Evolutionary conservation across 2,329 filamentous ascomycete species (phyloP), one percentile per base, ranked within the genome.

Genomic region (Aureobasidium sp.): DNA sequence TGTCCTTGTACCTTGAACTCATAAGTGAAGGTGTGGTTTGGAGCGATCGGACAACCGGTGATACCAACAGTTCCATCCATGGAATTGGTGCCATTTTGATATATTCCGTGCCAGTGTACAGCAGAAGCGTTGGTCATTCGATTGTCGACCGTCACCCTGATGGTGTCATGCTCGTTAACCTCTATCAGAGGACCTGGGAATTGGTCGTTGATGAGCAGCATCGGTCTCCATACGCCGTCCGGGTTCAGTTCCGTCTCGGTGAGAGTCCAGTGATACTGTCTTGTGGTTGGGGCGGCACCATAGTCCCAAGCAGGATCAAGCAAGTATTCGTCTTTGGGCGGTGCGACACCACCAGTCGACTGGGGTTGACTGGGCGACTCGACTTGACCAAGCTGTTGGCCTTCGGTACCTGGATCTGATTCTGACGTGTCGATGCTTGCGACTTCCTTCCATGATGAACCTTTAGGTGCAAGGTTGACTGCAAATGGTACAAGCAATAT

Each of bases 51-150:
- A 63, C 85, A 88, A 68, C 88, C 84, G 0, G 82, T 85, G 13
- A 86, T 75, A 47, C 83, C 84, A 0, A 83, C 77, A 2, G 85
- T 81, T 1, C 86, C 86, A 66, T 89, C 86, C 82, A 87, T 86
- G 63, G 76, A 77, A 64, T 85, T 86, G 1, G 85, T 86, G 9
- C 84, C 85, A 62, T 85, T 86, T 67, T 89, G 86, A 66, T 82
- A 87, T 63, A 90, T 80, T 21, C 86, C 86, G 66, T 89, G 86
- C 73, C 85, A 89, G 68, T 89, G 86, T 3, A 89, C 78, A 9
- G 83, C 83, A 1, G 80, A 80, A 41, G 74, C 68, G 65, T 88
- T 86, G 21, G 73, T 71, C 1, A 83, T 81, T 30, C 78, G 75
- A 66, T 90, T 90, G 64, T 81, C 72, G 32, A 91, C 78, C 25